phyloP scores from a whole-genome alignment of 1,284 basidiomycete genomes.

The Microbotryomycetes sp. region DNA sequence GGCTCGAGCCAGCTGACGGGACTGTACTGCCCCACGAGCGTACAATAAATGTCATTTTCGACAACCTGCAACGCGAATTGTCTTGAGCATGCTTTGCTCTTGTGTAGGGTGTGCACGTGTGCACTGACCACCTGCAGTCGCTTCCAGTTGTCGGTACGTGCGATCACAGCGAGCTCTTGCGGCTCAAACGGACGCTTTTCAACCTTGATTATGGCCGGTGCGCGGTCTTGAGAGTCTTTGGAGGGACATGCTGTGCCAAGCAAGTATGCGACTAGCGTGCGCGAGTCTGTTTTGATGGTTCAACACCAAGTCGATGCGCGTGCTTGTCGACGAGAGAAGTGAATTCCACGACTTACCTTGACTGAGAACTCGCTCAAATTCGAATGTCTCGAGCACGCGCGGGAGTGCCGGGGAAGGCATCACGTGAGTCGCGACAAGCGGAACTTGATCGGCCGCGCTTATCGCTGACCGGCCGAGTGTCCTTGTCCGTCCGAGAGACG shows the following conservation, averaged over 20 bases:
- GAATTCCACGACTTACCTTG: conserved; percentile 45
- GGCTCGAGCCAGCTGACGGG: conserved; percentile 1
- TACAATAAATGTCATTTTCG: conserved; percentile 36
- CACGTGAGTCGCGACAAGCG: no score
- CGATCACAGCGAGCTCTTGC: conserved; percentile 30
- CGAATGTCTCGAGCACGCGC: conserved; percentile 42
- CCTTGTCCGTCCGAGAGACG: no score
- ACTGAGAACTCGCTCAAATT: conserved; percentile 52
- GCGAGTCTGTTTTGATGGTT: conserved; percentile 46
- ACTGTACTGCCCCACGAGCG: conserved; percentile 32
- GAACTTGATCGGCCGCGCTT: no score
- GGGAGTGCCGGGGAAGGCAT: neutral
- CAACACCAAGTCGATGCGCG: neutral
- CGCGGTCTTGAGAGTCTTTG: conserved; percentile 35
- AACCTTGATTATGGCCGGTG: conserved; percentile 53
- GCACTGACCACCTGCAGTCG: conserved; percentile 16
- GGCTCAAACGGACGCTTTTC: conserved; percentile 52
- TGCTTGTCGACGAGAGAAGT: neutral
- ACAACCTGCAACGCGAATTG: conserved; percentile 27
- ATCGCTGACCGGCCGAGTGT: no score
- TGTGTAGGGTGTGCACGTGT: no score
- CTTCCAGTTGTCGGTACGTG: conserved; percentile 8
- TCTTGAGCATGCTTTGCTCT: no score
- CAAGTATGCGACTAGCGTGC: conserved; percentile 47
- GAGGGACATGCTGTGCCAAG: conserved; percentile 44